A percentile compares a stretch with the other conserved stretches of the same genome.
Evolutionary conservation across 768 basidiomycete genomes (phyloP).

Genomic region (Tricholoma terreum): DNA sequence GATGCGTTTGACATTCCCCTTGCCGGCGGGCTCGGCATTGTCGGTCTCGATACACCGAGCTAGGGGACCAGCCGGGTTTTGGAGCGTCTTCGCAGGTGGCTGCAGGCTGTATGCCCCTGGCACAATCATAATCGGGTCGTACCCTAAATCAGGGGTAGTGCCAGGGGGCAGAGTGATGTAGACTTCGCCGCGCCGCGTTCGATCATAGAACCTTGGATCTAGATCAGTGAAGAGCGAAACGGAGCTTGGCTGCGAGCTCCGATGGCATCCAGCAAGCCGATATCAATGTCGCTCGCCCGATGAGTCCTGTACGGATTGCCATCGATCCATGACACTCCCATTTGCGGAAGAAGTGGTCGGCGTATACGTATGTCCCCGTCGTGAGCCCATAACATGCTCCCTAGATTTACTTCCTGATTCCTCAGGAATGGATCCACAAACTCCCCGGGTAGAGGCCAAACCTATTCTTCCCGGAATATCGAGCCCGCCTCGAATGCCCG

Average conservation of each 20-base stretch:
- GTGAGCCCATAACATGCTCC: constrained; percentile 49
- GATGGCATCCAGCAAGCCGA: not conserved
- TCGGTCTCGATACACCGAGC: not conserved
- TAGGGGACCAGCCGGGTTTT: no score
- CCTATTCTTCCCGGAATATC: constrained; percentile 46
- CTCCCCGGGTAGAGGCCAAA: constrained; percentile 35
- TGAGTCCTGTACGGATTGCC: not conserved
- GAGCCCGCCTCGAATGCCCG: constrained; percentile 43
- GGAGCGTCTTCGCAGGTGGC: not conserved
- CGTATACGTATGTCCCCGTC: not conserved
- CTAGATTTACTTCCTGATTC: constrained; percentile 33
- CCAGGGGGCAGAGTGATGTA: not conserved
- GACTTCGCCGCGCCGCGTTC: not conserved
- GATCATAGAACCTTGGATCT: not conserved
- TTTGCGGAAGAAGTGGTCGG: not conserved
- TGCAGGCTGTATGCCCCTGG: not conserved
- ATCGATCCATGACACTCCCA: not conserved
- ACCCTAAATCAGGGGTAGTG: not conserved
- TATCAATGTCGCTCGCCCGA: not conserved
- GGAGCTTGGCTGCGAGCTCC: not conserved
- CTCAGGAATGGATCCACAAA: constrained; percentile 39
- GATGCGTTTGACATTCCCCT: constrained; percentile 1
- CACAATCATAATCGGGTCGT: not conserved
- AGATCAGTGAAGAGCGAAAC: not conserved
- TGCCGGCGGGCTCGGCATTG: not conserved